Conservation (phyloP, 2,329 filamentous ascomycete species). For the Neoscytalidium dimidiatum region DNA sequence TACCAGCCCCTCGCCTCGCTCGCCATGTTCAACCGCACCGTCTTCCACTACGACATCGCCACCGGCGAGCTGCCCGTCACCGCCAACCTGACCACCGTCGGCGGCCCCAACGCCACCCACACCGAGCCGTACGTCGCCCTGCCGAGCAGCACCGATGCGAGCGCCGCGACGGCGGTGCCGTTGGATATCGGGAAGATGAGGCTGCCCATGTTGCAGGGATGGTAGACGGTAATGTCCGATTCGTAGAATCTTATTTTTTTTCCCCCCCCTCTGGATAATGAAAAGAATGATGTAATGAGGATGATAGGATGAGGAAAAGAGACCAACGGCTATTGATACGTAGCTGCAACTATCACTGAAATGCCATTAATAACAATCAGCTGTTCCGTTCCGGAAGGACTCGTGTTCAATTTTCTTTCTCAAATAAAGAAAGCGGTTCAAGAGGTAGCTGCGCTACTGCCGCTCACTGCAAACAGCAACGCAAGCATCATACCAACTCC, state of each 20-base stretch:
- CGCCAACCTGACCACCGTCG: constrained; percentile 34
- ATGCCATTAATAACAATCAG: too few relatives aligned
- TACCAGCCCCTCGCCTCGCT: constrained; percentile 43
- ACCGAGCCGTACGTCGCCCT: constrained; percentile 40
- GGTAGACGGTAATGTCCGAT: neutral
- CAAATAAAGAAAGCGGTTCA: too few relatives aligned
- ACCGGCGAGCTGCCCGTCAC: constrained; percentile 37
- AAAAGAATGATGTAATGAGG: neutral
- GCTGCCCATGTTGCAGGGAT: constrained; percentile 12
- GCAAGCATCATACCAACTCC: too few relatives aligned
- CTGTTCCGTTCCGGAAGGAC: too few relatives aligned
- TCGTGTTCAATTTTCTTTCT: too few relatives aligned
- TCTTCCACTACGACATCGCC: constrained; percentile 39
- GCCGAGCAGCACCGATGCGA: constrained; percentile 23
- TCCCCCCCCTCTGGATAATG: too few relatives aligned
- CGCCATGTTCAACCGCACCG: constrained; percentile 39
- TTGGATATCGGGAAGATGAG: neutral
- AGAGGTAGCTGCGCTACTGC: too few relatives aligned
- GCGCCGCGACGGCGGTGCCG: neutral
- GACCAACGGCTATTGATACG: too few relatives aligned
- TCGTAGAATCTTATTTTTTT: neutral
- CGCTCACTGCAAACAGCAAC: too few relatives aligned
- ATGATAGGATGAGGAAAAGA: too few relatives aligned
- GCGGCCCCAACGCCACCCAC: constrained; percentile 41
- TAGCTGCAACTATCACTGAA: too few relatives aligned